These are phyloP conservation scores for Meyerozyma sp. DNA, from an alignment of 1,139 yeast genomes.

Conservation along the genomic window DNA sequence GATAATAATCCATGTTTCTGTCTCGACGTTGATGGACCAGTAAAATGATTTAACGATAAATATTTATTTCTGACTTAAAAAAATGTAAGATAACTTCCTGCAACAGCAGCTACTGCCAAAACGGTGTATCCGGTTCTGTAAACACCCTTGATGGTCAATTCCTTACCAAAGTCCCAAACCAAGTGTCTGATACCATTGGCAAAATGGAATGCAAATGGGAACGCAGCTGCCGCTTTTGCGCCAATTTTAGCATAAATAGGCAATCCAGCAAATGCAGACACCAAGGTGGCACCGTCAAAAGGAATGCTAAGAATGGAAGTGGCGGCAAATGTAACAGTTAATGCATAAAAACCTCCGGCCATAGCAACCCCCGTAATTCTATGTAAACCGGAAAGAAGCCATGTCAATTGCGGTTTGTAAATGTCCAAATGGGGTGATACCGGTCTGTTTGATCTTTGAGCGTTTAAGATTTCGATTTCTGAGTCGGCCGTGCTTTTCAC, in stretches of 20 bases:
- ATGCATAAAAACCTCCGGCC: slow-evolving; percentile 73
- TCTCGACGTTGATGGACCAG: slow-evolving; percentile 21
- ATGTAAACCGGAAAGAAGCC: slow-evolving; percentile 75
- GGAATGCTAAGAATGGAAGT: slow-evolving; percentile 59
- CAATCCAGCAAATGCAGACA: slow-evolving; percentile 48
- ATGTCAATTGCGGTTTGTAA: slow-evolving; percentile 85
- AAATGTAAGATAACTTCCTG: slow-evolving; percentile 56
- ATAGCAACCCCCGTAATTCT: slow-evolving; percentile 84
- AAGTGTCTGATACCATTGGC: slow-evolving; percentile 89
- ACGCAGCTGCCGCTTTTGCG: slow-evolving; percentile 65
- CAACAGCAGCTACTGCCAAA: slow-evolving; percentile 61
- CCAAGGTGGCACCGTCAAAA: slow-evolving; percentile 59
- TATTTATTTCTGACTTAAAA: slow-evolving; percentile 10
- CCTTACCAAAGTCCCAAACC: slow-evolving; percentile 84
- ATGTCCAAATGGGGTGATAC: slow-evolving; percentile 85
- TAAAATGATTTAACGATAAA: slow-evolving; percentile 7
- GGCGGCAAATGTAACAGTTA: slow-evolving; percentile 72
- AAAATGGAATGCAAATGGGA: slow-evolving; percentile 83
- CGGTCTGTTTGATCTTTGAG: slow-evolving; percentile 87
- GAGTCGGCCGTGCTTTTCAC: slow-evolving; percentile 57
- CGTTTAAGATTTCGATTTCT: slow-evolving; percentile 65
- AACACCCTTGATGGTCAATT: slow-evolving; percentile 78
- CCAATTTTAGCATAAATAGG: slow-evolving; percentile 60
- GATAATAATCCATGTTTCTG: slow-evolving; percentile 30
- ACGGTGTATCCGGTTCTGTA: slow-evolving; percentile 89